Evolutionary conservation across 306 rosid species (phyloP).

Genomic region (apple (Malus domestica)): DNA sequence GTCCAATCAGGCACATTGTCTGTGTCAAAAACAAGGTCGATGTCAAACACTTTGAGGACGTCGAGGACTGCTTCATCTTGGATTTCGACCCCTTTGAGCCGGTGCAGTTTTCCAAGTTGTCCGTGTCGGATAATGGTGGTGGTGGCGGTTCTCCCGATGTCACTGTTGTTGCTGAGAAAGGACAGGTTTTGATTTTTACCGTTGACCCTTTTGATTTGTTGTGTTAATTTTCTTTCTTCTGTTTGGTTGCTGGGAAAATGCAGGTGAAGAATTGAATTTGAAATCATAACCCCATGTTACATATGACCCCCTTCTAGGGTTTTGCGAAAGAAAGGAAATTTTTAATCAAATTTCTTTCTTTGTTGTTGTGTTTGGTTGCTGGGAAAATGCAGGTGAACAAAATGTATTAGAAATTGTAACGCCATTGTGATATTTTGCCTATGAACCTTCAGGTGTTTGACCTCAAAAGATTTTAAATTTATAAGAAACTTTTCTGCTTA

Average conservation of each 20-base stretch:
- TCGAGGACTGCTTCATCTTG: constrained; percentile 63
- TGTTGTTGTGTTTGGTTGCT: background rate
- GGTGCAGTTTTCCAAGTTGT: constrained; percentile 8
- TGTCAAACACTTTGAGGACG: constrained; percentile 39
- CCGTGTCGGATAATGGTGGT: background rate
- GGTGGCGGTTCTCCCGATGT: constrained; percentile 17
- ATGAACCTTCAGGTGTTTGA: too few relatives aligned
- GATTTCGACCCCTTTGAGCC: constrained; percentile 45
- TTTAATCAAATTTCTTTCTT: background rate
- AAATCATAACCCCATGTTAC: background rate
- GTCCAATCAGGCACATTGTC: constrained; percentile 33
- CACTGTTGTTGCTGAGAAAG: constrained; percentile 45
- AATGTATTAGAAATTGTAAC: background rate
- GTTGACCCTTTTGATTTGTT: background rate
- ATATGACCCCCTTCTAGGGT: background rate
- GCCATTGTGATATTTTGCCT: too few relatives aligned
- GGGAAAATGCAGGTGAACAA: background rate
- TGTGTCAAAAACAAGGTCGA: constrained; percentile 39
- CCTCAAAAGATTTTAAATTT: too few relatives aligned
- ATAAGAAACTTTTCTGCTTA: too few relatives aligned
- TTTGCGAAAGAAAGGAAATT: background rate
- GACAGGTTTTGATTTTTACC: constrained; percentile 35
- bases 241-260: constrained; percentile 8
- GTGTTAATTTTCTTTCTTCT: background rate
- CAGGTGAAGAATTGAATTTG: background rate